These are phyloP conservation scores for Nannizziopsis arthrosporioides DNA, from an alignment of 2,329 filamentous ascomycete genomes.

Conservation along the genomic window DNA sequence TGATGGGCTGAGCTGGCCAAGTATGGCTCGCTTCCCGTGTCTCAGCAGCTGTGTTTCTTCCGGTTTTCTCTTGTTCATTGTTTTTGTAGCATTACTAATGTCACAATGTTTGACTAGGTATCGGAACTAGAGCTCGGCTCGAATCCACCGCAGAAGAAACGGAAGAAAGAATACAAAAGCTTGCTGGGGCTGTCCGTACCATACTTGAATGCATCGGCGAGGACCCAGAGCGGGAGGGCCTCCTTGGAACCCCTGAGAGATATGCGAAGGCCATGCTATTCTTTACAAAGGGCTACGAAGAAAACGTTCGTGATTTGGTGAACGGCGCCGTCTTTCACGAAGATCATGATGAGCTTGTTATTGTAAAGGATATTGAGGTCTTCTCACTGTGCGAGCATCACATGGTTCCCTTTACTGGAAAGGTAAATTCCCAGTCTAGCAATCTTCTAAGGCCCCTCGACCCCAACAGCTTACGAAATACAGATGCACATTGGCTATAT, in stretches of 20 bases:
- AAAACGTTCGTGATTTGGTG: conserved; percentile 82
- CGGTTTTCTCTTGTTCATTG: background rate
- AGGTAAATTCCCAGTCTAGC: conserved; percentile 44
- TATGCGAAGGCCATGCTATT: conserved; percentile 94
- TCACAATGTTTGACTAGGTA: conserved; percentile 22
- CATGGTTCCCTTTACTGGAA: conserved; percentile 89
- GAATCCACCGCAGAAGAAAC: conserved; percentile 49
- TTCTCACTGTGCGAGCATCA: conserved; percentile 95
- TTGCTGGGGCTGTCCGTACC: conserved; percentile 52
- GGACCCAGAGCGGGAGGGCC: conserved; percentile 52
- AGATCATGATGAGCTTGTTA: conserved; percentile 92
- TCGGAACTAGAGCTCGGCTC: conserved; percentile 40
- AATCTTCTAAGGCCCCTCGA: background rate
- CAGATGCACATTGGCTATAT: conserved; percentile 99
- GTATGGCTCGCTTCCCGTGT: conserved; percentile 21
- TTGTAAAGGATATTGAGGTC: conserved; percentile 94
- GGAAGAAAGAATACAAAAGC: conserved; percentile 46
- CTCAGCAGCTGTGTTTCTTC: conserved; percentile 16
- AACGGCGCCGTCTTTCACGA: conserved; percentile 93
- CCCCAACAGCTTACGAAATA: conserved; percentile 10
- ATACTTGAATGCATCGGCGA: conserved; percentile 56
- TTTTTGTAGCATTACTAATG: background rate
- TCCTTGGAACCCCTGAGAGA: conserved; percentile 60
- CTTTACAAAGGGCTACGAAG: conserved; percentile 93
- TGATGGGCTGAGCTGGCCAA: conserved; percentile 43